Conservation (phyloP, 2,329 filamentous ascomycete species). For the Penicillium sp. region DNA sequence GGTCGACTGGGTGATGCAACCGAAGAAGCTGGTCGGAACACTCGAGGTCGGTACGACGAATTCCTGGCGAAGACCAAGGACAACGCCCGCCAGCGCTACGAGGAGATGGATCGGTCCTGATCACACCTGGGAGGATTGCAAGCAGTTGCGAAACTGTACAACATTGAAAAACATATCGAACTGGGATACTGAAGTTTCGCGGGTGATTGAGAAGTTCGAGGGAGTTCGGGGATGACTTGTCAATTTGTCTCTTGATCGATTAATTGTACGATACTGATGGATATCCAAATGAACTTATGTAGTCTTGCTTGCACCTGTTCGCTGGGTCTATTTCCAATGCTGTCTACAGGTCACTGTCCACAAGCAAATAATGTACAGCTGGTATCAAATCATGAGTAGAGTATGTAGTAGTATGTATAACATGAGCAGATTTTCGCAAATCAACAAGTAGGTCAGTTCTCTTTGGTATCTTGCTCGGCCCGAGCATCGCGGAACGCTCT, state of each 20-base stretch:
- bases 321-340: background rate
- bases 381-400: constrained; percentile 25
- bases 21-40: constrained; percentile 50
- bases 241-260: background rate
- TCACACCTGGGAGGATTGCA: background rate
- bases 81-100: constrained; percentile 49
- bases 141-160: constrained; percentile 6
- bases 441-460: background rate
- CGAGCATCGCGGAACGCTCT: constrained; percentile 15
- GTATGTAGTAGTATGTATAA: constrained; percentile 9
- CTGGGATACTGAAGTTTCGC: background rate
- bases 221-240: too few relatives aligned
- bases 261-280: background rate
- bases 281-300: background rate
- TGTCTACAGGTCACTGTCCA: background rate
- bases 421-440: background rate
- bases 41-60: constrained; percentile 48
- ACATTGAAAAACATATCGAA: constrained; percentile 9
- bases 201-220: background rate
- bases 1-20: constrained; percentile 50
- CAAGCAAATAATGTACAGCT: constrained; percentile 19
- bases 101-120: constrained; percentile 37
- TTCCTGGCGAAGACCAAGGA: constrained; percentile 50
- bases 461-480: constrained; percentile 11
- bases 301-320: background rate